phyloP scores from a whole-genome alignment of 306 rosid species.

The Cicer yamashitae region DNA sequence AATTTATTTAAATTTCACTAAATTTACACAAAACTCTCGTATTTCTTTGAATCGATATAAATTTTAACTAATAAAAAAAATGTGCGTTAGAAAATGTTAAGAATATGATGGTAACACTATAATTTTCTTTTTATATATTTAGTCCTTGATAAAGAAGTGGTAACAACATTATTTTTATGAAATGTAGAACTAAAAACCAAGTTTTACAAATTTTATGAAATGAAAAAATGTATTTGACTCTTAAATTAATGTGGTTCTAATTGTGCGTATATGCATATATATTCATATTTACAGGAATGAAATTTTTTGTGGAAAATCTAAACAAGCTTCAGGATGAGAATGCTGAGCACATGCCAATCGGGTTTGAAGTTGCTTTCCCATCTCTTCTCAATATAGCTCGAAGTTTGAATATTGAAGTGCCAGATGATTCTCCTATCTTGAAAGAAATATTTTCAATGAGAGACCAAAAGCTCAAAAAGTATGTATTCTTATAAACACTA shows the following conservation, averaged over 20 bases:
- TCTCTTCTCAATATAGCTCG: constrained; percentile 79
- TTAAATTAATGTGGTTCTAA: neutral
- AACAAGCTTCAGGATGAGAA: constrained; percentile 69
- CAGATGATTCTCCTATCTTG: constrained; percentile 61
- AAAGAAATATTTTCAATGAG: constrained; percentile 66
- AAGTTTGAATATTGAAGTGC: constrained; percentile 61
- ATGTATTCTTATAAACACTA: neutral
- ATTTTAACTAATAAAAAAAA: too few relatives aligned
- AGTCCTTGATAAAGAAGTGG: too few relatives aligned
- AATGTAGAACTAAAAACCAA: neutral
- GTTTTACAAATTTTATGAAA: neutral
- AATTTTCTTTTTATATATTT: too few relatives aligned
- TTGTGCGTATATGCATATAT: neutral
- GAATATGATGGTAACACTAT: too few relatives aligned
- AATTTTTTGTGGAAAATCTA: constrained; percentile 63
- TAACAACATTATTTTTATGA: too few relatives aligned
- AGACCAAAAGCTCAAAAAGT: constrained; percentile 75
- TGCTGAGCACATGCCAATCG: constrained; percentile 86
- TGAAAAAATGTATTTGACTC: neutral
- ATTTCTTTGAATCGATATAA: too few relatives aligned
- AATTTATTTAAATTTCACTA: too few relatives aligned
- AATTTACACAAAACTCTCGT: too few relatives aligned
- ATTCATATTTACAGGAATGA: constrained; percentile 55
- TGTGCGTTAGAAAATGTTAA: too few relatives aligned
- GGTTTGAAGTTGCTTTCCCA: constrained; percentile 94